These are phyloP conservation scores for Zygoascus biomembranicola DNA, from an alignment of 805 yeast genomes.

Conservation along the genomic window DNA sequence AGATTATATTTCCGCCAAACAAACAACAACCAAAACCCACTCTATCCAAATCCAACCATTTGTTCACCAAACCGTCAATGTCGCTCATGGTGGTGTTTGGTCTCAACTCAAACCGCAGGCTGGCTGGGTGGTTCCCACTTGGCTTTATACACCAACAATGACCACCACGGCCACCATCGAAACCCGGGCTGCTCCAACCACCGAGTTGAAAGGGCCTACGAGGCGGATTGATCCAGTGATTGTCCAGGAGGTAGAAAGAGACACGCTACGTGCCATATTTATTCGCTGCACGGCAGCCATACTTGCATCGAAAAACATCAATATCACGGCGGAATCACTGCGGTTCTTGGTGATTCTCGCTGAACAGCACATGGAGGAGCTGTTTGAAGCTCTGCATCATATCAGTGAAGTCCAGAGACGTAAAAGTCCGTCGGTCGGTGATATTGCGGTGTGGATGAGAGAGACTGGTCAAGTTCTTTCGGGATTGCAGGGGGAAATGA, in stretches of 20 bases:
- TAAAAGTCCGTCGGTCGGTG: conserved; percentile 25
- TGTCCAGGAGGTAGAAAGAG: not conserved
- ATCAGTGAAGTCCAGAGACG: conserved; percentile 29
- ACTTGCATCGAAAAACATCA: conserved; percentile 16
- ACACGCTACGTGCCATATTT: conserved; percentile 15
- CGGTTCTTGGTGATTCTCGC: conserved; percentile 26
- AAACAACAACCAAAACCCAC: conserved; percentile 5
- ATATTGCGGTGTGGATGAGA: conserved; percentile 26
- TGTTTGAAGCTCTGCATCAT: conserved; percentile 21
- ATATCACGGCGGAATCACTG: conserved; percentile 18
- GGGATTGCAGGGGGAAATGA: conserved; percentile 25
- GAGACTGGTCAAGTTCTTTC: conserved; percentile 22
- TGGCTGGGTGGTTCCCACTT: no score
- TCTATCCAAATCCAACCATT: conserved; percentile 16
- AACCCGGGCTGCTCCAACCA: not conserved
- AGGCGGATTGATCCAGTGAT: conserved; percentile 1
- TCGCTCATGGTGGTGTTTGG: not conserved
- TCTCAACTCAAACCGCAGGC: no score
- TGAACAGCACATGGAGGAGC: conserved; percentile 24
- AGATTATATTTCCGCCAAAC: not conserved
- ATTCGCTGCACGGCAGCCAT: conserved; percentile 19
- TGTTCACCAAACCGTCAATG: conserved; percentile 10
- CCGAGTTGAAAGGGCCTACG: not conserved
- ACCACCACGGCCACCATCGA: not conserved
- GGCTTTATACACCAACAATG: not conserved